These are phyloP conservation scores for Puya raimondii DNA, from an alignment of 176 grass and related monocot species.

Conservation along the genomic window DNA sequence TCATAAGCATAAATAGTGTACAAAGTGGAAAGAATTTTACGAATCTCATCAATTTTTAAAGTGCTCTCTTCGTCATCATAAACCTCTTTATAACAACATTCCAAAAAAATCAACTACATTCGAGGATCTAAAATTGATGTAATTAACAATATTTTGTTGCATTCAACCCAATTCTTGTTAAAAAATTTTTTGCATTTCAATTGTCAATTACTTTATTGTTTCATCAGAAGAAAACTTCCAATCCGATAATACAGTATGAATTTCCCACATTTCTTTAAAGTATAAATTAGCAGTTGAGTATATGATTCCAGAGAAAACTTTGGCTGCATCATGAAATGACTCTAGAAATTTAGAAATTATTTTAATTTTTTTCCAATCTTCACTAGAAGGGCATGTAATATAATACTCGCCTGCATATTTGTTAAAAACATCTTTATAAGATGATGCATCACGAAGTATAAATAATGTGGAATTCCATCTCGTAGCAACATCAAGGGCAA, in stretches of 20 bases:
- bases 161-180: slow-evolving; percentile 3
- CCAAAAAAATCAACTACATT: slow-evolving; percentile 8
- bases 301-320: neutral
- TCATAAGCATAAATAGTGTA: neutral
- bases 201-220: slow-evolving; percentile 6
- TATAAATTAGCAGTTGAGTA: neutral
- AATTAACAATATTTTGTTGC: slow-evolving; percentile 1
- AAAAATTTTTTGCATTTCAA: slow-evolving; percentile 7
- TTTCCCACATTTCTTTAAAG: slow-evolving; percentile 12
- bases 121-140: slow-evolving; percentile 1
- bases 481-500: slow-evolving; percentile 5
- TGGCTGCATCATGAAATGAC: neutral
- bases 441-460: neutral
- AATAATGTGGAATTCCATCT: slow-evolving; percentile 9
- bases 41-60: neutral
- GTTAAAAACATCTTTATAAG: no score
- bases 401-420: no score
- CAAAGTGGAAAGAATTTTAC: neutral
- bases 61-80: neutral
- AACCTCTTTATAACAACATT: neutral
- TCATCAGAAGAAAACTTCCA: neutral
- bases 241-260: slow-evolving; percentile 2
- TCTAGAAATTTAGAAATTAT: slow-evolving; percentile 9
- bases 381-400: no score
- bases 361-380: slow-evolving; percentile 10